Evolutionary conservation across 164 flowering plant species (phyloP), one percentile per base, ranked within the genome.

Genomic region (Magnolia changhungtana): DNA sequence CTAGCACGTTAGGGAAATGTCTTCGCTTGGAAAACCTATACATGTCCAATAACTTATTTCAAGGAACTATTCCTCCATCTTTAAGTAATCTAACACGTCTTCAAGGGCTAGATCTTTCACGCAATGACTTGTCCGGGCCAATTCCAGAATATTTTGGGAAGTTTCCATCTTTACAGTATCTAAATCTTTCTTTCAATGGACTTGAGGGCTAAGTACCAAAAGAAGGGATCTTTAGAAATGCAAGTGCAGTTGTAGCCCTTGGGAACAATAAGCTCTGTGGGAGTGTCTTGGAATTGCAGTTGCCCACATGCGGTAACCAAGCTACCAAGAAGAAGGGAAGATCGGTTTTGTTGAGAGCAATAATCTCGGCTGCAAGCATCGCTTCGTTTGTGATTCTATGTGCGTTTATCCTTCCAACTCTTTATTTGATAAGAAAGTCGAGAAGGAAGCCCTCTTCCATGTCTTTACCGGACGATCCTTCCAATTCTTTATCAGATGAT

Each of bases 181-280:
- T 76, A 6, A 76, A 74, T 64, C 29, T 74, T 10, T 78, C 80
- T 16, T 74, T 70, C 52, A 78, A 78, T 69, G 9, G 63, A 50
- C 23, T 78, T 24, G 69, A 68, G 14, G 80, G 77, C 8, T 72
- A 73, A n/a, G 20, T 73, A 37, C 80, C 76, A 16, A 49, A 29
- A 45, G 59, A 7, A 20, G 74, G 77, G 21, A 68, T 63, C 7
- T 78, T 78, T 29, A 19, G 27, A 7, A 78, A 78, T 69, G 18
- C 31, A 7, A 78, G 52, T 49, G 69, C 77, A 5, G 20, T 69
- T 24, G 69, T 68, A 9, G 13, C 74, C 7, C 7, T 16, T 8
- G 77, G 77, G 29, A 78, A 78, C 61, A n/a, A 68, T 2, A 72
- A 73, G 61, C 83, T 85, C 21, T 85, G 85, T 63, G 81, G 82